A percentile compares a stretch with the other conserved stretches of the same genome.
phyloP scores from a whole-genome alignment of 192 early-diverging fungal species.

The Phlyctochytrium arcticum region DNA sequence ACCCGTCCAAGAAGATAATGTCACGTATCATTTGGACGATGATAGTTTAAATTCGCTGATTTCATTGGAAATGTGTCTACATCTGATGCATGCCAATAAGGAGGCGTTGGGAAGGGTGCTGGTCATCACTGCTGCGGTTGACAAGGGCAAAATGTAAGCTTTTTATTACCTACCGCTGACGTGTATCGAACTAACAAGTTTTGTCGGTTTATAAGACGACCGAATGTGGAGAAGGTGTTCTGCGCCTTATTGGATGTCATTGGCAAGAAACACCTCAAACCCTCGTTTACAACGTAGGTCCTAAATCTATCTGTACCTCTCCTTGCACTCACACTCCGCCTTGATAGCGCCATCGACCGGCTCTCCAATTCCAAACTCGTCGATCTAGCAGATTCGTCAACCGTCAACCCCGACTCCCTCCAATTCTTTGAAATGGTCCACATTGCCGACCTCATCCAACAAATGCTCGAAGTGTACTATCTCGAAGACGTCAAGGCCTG shows the following conservation, averaged over 20 bases:
- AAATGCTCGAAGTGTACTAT: conserved; percentile 94
- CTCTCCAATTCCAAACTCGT: conserved; percentile 32
- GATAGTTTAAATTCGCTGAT: conserved; percentile 61
- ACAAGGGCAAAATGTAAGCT: conserved; percentile 35
- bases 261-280: conserved; percentile 70
- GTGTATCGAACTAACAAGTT: not conserved
- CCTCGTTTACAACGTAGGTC: conserved; percentile 56
- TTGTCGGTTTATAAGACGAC: conserved; percentile 41
- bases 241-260: conserved; percentile 64
- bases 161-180: not conserved
- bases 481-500: conserved; percentile 75
- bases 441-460: conserved; percentile 86
- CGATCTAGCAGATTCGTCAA: conserved; percentile 33
- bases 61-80: conserved; percentile 76
- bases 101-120: conserved; percentile 53
- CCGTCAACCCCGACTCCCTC: conserved; percentile 55
- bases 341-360: conserved; percentile 44
- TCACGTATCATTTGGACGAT: conserved; percentile 52
- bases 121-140: conserved; percentile 40
- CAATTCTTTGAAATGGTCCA: conserved; percentile 96
- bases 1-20: conserved; percentile 36
- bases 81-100: conserved; percentile 86
- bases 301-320: not conserved
- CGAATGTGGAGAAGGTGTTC: conserved; percentile 77
- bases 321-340: no score